A percentile compares a stretch with the other conserved stretches of the same genome.
Evolutionary conservation across 2,329 filamentous ascomycete genomes (phyloP).

Genomic region (Cadophora sp.): DNA sequence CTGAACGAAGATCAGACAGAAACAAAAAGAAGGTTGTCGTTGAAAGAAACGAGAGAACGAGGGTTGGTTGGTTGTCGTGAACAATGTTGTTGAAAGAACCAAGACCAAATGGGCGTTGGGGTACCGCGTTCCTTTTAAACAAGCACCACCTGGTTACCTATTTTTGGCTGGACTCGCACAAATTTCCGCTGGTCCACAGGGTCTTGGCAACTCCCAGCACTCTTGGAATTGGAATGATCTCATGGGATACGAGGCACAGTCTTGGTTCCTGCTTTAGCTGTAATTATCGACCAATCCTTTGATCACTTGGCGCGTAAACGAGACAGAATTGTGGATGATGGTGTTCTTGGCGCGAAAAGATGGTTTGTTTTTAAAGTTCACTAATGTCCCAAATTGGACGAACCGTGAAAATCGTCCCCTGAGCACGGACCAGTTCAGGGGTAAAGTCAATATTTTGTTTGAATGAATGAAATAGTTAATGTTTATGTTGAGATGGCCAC

Average conservation of each 20-base stretch:
- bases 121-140: neutral
- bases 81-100: neutral
- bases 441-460: neutral
- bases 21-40: neutral
- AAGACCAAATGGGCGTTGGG: neutral
- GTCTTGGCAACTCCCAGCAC: neutral
- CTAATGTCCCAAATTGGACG: neutral
- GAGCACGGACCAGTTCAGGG: neutral
- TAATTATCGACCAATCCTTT: neutral
- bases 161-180: slow-evolving; percentile 1
- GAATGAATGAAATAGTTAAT: too few species aligned
- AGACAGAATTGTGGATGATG: neutral
- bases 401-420: neutral
- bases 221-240: neutral
- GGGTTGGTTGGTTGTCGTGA: neutral
- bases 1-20: neutral
- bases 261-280: slow-evolving; percentile 4
- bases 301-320: neutral
- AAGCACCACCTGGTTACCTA: too few species aligned
- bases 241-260: neutral
- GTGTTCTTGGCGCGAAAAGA: neutral
- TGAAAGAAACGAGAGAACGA: neutral
- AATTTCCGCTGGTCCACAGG: slow-evolving; percentile 3
- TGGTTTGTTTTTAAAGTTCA: slow-evolving; percentile 2
- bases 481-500: neutral